phyloP scores from a whole-genome alignment of 371 early-diverging fungal genomes.

The Mucor velutinosus region DNA sequence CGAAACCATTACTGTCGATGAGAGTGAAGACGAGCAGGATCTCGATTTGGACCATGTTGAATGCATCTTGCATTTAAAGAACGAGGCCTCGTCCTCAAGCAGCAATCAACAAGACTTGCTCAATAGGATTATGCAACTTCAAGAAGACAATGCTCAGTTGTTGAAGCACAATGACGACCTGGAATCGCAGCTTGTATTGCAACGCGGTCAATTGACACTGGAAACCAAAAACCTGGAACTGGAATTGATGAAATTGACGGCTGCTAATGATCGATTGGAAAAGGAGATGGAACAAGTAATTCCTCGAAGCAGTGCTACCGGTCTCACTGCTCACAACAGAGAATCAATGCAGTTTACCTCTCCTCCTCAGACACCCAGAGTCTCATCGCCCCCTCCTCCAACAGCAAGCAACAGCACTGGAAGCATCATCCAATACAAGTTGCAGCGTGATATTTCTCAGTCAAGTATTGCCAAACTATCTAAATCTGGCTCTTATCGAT shows the following conservation, averaged over 20 bases:
- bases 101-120: conserved; percentile 25
- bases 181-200: conserved; percentile 43
- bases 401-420: conserved; percentile 9
- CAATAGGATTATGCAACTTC: conserved; percentile 27
- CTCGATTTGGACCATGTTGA: neutral
- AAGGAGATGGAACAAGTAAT: conserved; percentile 51
- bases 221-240: conserved; percentile 48
- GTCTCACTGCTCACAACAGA: conserved; percentile 13
- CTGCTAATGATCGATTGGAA: conserved; percentile 54
- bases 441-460: conserved; percentile 29
- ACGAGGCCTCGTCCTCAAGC: neutral
- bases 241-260: conserved; percentile 44
- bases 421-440: conserved; percentile 23
- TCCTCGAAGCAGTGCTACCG: conserved; percentile 28
- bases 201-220: conserved; percentile 37
- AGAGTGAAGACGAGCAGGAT: conserved; percentile 1
- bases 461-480: conserved; percentile 31
- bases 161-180: conserved; percentile 38
- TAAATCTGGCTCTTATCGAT: conserved; percentile 39
- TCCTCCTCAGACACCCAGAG: conserved; percentile 46
- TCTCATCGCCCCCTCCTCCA: conserved; percentile 26
- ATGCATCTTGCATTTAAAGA: neutral
- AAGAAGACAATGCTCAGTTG: conserved; percentile 42
- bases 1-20: neutral
- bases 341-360: conserved; percentile 33